Conservation (phyloP, 2,329 filamentous ascomycete species). For the Davidsoniella australis region DNA sequence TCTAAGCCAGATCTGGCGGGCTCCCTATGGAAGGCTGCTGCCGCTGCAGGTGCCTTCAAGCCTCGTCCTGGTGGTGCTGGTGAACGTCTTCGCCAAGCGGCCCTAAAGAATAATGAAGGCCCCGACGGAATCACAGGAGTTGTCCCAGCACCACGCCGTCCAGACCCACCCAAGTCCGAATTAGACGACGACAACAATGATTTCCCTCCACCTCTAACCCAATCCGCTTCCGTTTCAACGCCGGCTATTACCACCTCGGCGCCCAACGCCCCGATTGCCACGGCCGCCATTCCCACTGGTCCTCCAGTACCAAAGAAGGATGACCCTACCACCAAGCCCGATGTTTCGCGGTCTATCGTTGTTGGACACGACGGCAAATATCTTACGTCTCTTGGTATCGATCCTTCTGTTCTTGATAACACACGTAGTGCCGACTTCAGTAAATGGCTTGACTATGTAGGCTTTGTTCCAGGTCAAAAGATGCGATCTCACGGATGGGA, state of each 20-base stretch:
- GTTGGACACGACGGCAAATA: constrained; percentile 65
- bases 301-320: constrained; percentile 17
- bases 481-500: constrained; percentile 62
- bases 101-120: constrained; percentile 42
- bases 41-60: constrained; percentile 50
- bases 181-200: constrained; percentile 20
- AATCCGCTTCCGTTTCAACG: constrained; percentile 14
- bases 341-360: constrained; percentile 36
- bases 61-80: constrained; percentile 75
- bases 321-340: constrained; percentile 23
- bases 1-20: constrained; percentile 58
- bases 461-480: constrained; percentile 64
- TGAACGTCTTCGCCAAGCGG: constrained; percentile 52
- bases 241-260: constrained; percentile 4
- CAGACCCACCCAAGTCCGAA: constrained; percentile 15
- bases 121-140: constrained; percentile 84
- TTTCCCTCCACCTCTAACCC: constrained; percentile 14
- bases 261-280: constrained; percentile 15
- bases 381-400: constrained; percentile 59
- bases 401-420: constrained; percentile 57
- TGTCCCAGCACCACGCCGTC: constrained; percentile 55
- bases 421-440: constrained; percentile 60
- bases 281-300: not conserved
- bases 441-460: constrained; percentile 67
- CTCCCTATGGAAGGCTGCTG: constrained; percentile 65